Base-by-base conservation (phyloP, 2,329 filamentous ascomycete genomes). In the Colletotrichum sp. region DNA sequence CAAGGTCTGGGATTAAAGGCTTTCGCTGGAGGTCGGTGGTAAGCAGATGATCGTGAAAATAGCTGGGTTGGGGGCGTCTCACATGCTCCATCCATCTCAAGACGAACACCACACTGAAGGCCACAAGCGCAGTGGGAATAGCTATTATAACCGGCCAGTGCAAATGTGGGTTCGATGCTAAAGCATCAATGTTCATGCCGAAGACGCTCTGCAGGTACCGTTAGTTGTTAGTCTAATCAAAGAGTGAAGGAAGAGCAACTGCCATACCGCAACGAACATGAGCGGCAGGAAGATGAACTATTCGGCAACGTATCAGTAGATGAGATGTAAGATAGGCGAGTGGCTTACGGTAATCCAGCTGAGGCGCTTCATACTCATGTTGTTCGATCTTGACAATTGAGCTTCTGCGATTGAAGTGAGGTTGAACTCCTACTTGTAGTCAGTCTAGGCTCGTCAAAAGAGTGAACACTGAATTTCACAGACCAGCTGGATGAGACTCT, bases 101-200 rank as follows among this genome's bases (percentile, higher is more conserved):
- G 4, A n/a, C 39, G 9, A 48, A n/a, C 0, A 48, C 39, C 3
- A 59, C 26, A 1, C 2, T 4, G 3, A 59, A 14, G 52, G 52
- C 26, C 1, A 59, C 2, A 13, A 4, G 0, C 3, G 24, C 26
- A 1, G 52, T 59, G 0, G 52, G 21, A 28, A 28, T 2, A 5
- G 52, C 52, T 1, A 59, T 0, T 1, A 59, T 2, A 4, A 59
- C 0, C 2, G 52, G 52, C 52, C 52, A 59, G 0, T 2, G 1
- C 21, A 7, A 59, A 28, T 3, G 3, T 0, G 52, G 52, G 21
- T 57, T 57, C 0, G 52, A 26, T 57, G 52, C 52, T 4, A 59
- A 10, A 6, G 12, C 12, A 5, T 59, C 52, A 16, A 59, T 4
- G 2, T 59, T 59, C 52, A 59, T 28, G 4, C 52, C 52, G 8